Conservation (phyloP, 1,284 basidiomycete species). For the Sporisorium exsertum region DNA sequence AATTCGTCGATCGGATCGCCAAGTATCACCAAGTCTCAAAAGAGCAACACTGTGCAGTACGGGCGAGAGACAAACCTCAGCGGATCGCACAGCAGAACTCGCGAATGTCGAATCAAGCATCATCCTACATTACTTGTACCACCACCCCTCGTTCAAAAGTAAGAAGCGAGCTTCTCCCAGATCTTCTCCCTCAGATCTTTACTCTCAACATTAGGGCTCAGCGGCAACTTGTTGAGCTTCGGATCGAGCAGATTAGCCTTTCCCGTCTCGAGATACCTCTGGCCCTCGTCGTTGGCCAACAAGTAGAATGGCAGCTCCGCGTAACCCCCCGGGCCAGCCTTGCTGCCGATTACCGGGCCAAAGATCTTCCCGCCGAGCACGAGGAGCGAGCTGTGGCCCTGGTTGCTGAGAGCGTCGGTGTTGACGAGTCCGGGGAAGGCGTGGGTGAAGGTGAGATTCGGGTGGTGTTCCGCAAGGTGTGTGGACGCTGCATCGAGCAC, state of each 20-base stretch:
- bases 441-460: conserved; percentile 55
- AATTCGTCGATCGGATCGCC: too few relatives aligned
- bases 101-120: not conserved
- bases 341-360: conserved; percentile 26
- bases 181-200: conserved; percentile 18
- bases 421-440: conserved; percentile 61
- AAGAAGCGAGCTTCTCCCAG: conserved; percentile 34
- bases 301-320: conserved; percentile 62
- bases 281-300: conserved; percentile 39
- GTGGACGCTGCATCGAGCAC: conserved; percentile 52
- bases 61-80: too few relatives aligned
- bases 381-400: conserved; percentile 63
- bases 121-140: not conserved
- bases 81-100: not conserved
- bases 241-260: conserved; percentile 42
- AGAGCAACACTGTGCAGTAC: too few relatives aligned
- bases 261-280: conserved; percentile 45
- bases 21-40: too few relatives aligned
- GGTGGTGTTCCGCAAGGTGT: conserved; percentile 42
- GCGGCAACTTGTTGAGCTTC: conserved; percentile 24
- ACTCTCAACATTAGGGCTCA: conserved; percentile 35
- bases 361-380: conserved; percentile 48
- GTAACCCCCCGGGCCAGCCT: conserved; percentile 47
- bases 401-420: conserved; percentile 64
- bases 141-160: conserved; percentile 23